Base-by-base conservation (phyloP, 306 rosid genomes). In the Corylus heterophylla region DNA sequence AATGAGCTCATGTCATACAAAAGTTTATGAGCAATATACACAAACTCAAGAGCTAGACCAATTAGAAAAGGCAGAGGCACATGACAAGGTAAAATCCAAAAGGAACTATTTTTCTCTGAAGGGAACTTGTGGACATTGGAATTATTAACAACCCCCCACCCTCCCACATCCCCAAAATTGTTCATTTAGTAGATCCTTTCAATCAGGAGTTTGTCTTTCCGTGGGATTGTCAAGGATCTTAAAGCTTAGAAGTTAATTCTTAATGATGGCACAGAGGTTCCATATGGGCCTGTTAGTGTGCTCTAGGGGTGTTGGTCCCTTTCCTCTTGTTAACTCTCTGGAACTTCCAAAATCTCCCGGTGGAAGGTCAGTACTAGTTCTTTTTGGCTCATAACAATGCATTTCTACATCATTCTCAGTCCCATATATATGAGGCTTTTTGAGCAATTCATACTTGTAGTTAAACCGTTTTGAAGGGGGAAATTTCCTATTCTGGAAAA, bases 241-340 rank as follows among this genome's bases (percentile, higher is more conserved):
- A 55, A 88, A 74, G 92, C 87, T 77, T 75, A 88, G 74, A 91
- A 80, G 79, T 84, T 96, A 75, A 77, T 93, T 82, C 99, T 96
- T 54, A 87, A 83, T 58, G 98, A 96, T 88, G 99, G 92, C 79
- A 87, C 92, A 8, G 97, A 96, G 88, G 98, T 96, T 78, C 98
- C 98, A 61, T 96, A 88, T 77, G 99, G 99, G 37, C n/a, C 81
- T 96, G 87, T 71, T 96, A 50, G 99, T 96, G 61, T 96, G 99
- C 98, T 93, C 99, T 51, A 95, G 97, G 22, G 98, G 99, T 74
- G 98, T 95, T 86, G 99, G 98, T 71, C 99, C 99, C 31, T 93
- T 98, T 22, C 73, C 93, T 59, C 51, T 95, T 74, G 76, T 91
- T 69, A 84, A 71, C 8, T 80, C 93, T 12, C 45, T 90, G 76